A percentile compares a stretch with the other conserved stretches of the same genome.
Evolutionary conservation across 768 basidiomycete genomes (phyloP).

Genomic region (Amanita rubescens): DNA sequence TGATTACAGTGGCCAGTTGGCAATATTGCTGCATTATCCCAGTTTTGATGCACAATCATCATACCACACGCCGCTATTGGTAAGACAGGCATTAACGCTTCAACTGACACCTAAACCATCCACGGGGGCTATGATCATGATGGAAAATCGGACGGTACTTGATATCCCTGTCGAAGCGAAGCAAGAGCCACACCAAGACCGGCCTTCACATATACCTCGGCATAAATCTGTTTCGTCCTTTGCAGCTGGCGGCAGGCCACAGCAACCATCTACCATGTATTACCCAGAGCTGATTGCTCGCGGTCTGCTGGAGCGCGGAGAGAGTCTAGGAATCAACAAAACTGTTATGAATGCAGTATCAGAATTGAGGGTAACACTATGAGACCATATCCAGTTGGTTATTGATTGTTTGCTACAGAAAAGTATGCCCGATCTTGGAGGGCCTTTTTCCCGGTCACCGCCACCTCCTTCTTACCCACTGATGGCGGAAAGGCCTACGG

Average conservation of each 20-base stretch:
- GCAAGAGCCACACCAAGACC: slow-evolving; percentile 22
- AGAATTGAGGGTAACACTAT: slow-evolving; percentile 55
- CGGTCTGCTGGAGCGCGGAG: slow-evolving; percentile 66
- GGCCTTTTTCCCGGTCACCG: slow-evolving; percentile 53
- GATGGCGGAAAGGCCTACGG: slow-evolving; percentile 45
- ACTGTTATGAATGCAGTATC: slow-evolving; percentile 75
- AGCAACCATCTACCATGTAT: slow-evolving; percentile 39
- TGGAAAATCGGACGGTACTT: slow-evolving; percentile 78
- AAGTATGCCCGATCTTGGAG: slow-evolving; percentile 80
- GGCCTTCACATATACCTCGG: slow-evolving; percentile 3
- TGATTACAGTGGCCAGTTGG: slow-evolving; percentile 83
- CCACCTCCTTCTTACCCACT: slow-evolving; percentile 51
- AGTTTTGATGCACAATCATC: slow-evolving; percentile 13
- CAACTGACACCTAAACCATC: slow-evolving; percentile 67
- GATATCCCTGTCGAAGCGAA: slow-evolving; percentile 62
- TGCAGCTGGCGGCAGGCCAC: slow-evolving; percentile 22
- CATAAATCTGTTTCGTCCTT: slow-evolving; percentile 13
- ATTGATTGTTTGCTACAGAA: slow-evolving; percentile 36
- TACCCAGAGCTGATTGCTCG: slow-evolving; percentile 68
- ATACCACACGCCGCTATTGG: slow-evolving; percentile 47
- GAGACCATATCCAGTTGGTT: not conserved
- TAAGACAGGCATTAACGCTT: slow-evolving; percentile 78
- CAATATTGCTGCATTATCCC: slow-evolving; percentile 82
- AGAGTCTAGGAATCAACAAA: slow-evolving; percentile 79
- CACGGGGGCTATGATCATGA: slow-evolving; percentile 67